Evolutionary conservation across 2,329 filamentous ascomycete species (phyloP).

Genomic region (Trichophaea hybrida): DNA sequence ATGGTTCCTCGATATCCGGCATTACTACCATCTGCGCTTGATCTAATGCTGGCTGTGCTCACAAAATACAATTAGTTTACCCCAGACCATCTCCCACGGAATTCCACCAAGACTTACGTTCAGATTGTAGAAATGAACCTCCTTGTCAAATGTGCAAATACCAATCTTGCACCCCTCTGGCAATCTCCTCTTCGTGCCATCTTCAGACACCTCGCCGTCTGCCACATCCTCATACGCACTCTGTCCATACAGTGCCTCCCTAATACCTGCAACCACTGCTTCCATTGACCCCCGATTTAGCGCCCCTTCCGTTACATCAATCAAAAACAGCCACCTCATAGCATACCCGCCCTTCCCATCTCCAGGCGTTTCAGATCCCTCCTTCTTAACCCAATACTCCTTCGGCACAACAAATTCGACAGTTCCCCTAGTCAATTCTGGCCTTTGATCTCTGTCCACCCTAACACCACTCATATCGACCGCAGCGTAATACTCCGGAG

Average conservation of each 20-base stretch:
- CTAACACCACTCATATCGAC: slow-evolving; percentile 75
- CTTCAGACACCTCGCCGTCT: slow-evolving; percentile 36
- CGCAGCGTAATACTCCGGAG: slow-evolving; percentile 83
- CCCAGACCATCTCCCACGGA: background rate
- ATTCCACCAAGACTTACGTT: slow-evolving; percentile 43
- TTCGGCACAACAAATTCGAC: slow-evolving; percentile 95
- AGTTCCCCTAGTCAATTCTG: slow-evolving; percentile 78
- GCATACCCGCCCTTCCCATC: slow-evolving; percentile 22
- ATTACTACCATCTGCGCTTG: slow-evolving; percentile 97
- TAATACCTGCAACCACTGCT: slow-evolving; percentile 77
- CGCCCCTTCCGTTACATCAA: slow-evolving; percentile 85
- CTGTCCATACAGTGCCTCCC: slow-evolving; percentile 66
- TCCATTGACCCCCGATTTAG: slow-evolving; percentile 82
- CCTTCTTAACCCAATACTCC: slow-evolving; percentile 95
- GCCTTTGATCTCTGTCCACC: slow-evolving; percentile 74
- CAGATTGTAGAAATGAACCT: slow-evolving; percentile 96
- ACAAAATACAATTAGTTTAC: slow-evolving; percentile 14
- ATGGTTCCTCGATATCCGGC: slow-evolving; percentile 93
- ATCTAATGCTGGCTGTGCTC: slow-evolving; percentile 51
- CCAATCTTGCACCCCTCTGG: slow-evolving; percentile 75
- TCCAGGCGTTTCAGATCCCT: slow-evolving; percentile 38
- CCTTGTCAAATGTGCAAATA: slow-evolving; percentile 90
- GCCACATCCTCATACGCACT: slow-evolving; percentile 34
- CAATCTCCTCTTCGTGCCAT: slow-evolving; percentile 40
- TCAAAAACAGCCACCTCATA: slow-evolving; percentile 74